Conservation (phyloP, 1,284 basidiomycete genomes). For the Ustilago nuda region DNA sequence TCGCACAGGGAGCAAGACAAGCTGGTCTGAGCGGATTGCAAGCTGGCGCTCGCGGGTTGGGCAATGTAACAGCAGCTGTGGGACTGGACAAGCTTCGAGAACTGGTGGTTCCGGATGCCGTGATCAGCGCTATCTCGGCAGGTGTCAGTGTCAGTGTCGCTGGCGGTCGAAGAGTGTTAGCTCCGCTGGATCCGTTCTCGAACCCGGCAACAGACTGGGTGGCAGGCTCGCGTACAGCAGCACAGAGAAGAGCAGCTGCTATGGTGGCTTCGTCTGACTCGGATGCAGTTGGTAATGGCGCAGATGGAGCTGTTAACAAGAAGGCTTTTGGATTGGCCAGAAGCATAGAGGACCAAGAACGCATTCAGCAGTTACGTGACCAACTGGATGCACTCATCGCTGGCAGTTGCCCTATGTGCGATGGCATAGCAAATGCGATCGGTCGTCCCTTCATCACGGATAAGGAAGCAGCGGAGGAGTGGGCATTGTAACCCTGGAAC, state of each 20-base stretch:
- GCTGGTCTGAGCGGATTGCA: slow-evolving; percentile 34
- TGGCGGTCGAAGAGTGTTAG: slow-evolving; percentile 55
- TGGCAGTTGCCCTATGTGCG: slow-evolving; percentile 62
- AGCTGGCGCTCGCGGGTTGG: slow-evolving; percentile 38
- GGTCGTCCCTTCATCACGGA: slow-evolving; percentile 54
- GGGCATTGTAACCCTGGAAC: slow-evolving; percentile 38
- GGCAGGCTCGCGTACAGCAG: slow-evolving; percentile 44
- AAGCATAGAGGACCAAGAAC: slow-evolving; percentile 51
- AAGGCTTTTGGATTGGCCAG: slow-evolving; percentile 18
- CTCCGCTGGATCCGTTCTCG: slow-evolving; percentile 62
- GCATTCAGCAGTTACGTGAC: slow-evolving; percentile 58
- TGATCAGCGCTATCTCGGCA: slow-evolving; percentile 63
- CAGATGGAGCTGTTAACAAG: slow-evolving; percentile 1
- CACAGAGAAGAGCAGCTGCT: slow-evolving; percentile 30
- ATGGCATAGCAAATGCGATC: slow-evolving; percentile 58
- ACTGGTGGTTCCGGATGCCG: slow-evolving; percentile 62
- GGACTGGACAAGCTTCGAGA: slow-evolving; percentile 64
- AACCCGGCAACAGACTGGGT: slow-evolving; percentile 49
- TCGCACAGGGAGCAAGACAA: slow-evolving; percentile 32
- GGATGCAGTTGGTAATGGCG: slow-evolving; percentile 5
- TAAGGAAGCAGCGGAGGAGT: slow-evolving; percentile 52
- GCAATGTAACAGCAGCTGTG: slow-evolving; percentile 39
- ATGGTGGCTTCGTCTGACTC: slow-evolving; percentile 16
- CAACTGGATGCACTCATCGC: slow-evolving; percentile 67
- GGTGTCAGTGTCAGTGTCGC: slow-evolving; percentile 63